These are phyloP conservation scores for Nicotiana tabacum DNA, from an alignment of 257 asterid species.

Conservation along the genomic window DNA sequence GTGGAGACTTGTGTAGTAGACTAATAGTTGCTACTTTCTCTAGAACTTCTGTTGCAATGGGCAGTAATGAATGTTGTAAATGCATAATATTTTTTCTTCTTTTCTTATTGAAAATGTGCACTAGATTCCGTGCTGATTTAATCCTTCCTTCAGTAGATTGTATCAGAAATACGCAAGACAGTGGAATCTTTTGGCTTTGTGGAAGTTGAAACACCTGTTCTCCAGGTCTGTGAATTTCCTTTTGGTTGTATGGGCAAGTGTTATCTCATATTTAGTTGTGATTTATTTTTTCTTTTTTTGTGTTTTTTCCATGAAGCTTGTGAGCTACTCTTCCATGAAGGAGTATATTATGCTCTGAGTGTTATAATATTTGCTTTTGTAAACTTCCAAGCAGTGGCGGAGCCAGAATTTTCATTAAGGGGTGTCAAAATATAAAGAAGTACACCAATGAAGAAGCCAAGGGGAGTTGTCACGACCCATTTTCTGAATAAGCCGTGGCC, in stretches of 20 bases:
- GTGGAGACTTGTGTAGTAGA: not conserved
- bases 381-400: not conserved
- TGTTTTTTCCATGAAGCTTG: not conserved
- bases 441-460: too few relatives aligned
- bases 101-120: not conserved
- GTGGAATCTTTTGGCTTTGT: slow-evolving; percentile 91
- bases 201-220: slow-evolving; percentile 97
- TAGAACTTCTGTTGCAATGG: not conserved
- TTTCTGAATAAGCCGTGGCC: too few relatives aligned
- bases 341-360: not conserved
- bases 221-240: slow-evolving; percentile 63
- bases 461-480: too few relatives aligned
- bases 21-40: not conserved
- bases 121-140: slow-evolving; percentile 24
- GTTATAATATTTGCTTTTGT: not conserved
- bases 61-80: not conserved
- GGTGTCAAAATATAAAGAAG: too few relatives aligned
- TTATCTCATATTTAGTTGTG: not conserved
- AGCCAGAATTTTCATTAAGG: too few relatives aligned
- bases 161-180: slow-evolving; percentile 86
- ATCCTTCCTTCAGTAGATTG: slow-evolving; percentile 58
- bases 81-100: not conserved
- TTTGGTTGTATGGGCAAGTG: slow-evolving; percentile 2
- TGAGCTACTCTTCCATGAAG: too few relatives aligned
- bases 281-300: not conserved